Conservation (phyloP, 1,284 basidiomycete genomes). For the Ceratorhiza oryzae-sativae region DNA sequence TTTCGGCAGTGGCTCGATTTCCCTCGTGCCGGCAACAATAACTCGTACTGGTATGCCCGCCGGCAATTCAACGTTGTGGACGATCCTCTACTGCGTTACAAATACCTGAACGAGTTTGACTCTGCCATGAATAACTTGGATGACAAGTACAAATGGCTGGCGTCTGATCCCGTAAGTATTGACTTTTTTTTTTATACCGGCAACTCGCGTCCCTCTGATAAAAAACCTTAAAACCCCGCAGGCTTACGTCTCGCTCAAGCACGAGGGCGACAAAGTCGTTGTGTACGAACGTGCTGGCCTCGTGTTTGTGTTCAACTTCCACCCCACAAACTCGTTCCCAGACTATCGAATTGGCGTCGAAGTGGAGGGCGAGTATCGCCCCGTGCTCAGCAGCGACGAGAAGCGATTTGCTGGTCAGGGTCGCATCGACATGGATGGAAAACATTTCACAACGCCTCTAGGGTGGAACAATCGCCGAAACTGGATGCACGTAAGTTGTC, state of each 20-base stretch:
- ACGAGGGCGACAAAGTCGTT: conserved; percentile 90
- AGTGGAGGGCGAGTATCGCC: conserved; percentile 82
- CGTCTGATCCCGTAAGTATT: conserved; percentile 76
- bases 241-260: conserved; percentile 91
- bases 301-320: conserved; percentile 97
- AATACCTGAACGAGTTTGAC: conserved; percentile 93
- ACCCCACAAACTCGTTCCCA: conserved; percentile 84
- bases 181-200: neutral
- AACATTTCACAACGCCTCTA: conserved; percentile 83
- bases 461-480: conserved; percentile 94
- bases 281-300: conserved; percentile 93
- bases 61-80: conserved; percentile 96
- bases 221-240: conserved; percentile 48
- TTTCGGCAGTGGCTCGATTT: conserved; percentile 91
- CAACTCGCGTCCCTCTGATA: neutral
- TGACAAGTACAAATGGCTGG: conserved; percentile 82
- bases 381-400: conserved; percentile 86
- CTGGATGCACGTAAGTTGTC: conserved; percentile 72
- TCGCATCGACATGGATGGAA: conserved; percentile 70
- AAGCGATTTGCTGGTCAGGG: conserved; percentile 88
- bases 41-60: conserved; percentile 95
- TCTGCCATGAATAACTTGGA: conserved; percentile 91
- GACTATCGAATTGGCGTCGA: conserved; percentile 95
- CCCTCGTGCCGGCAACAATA: conserved; percentile 91
- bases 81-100: conserved; percentile 85